A percentile compares a stretch with the other conserved stretches of the same genome.
These are phyloP conservation scores for Zanthoxylum bungeanum DNA, from an alignment of 345 rosid species.

Conservation along the genomic window DNA sequence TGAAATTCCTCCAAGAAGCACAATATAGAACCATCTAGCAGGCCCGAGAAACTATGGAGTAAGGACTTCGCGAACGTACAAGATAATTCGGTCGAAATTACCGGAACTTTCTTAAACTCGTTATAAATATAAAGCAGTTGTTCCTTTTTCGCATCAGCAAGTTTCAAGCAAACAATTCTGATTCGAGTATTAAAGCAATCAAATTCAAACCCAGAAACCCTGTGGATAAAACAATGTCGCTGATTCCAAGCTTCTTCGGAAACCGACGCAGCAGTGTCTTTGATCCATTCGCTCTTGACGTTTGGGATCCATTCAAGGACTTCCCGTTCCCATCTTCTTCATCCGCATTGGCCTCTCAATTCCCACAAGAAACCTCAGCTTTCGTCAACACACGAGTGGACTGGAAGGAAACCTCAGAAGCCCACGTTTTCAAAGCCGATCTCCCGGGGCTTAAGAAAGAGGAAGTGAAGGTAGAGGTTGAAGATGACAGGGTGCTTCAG, in stretches of 20 bases:
- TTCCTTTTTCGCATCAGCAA: no score
- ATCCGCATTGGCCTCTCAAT: background rate
- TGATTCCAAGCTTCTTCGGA: constrained; percentile 20
- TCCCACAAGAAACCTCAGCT: constrained; percentile 4
- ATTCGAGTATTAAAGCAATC: background rate
- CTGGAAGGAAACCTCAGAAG: constrained; percentile 23
- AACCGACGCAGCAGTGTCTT: constrained; percentile 9
- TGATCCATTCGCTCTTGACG: constrained; percentile 20
- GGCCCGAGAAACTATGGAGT: no score
- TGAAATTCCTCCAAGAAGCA: no score
- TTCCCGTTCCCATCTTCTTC: background rate
- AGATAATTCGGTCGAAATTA: no score
- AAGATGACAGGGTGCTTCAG: constrained; percentile 18
- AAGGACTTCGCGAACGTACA: no score
- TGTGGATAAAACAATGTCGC: constrained; percentile 9
- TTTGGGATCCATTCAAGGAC: constrained; percentile 22
- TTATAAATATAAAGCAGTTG: background rate
- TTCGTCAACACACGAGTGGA: constrained; percentile 14
- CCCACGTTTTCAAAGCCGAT: constrained; percentile 22
- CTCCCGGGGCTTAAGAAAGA: constrained; percentile 19
- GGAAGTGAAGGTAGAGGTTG: constrained; percentile 21
- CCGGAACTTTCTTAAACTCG: background rate
- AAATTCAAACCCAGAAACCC: background rate
- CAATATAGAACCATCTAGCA: no score
- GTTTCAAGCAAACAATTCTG: no score